Base-by-base conservation (phyloP, 1,139 yeast genomes). In the Yamadazyma friedrichii region DNA sequence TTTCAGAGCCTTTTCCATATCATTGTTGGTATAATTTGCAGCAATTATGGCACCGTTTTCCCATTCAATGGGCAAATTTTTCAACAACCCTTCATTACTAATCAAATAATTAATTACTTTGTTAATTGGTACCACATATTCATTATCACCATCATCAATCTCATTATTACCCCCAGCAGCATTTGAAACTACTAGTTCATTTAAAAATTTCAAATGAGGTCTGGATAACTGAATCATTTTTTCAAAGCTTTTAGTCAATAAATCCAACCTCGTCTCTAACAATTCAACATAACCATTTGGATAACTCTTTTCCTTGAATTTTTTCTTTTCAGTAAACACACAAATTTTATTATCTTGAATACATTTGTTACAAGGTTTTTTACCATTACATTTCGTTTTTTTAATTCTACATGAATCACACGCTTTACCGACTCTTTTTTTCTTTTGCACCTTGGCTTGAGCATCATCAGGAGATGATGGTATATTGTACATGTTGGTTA, bases 381-480 rank as follows among this genome's bases (percentile, higher is more conserved):
- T 75, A 13, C 94, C 94, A 50, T 85, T 88, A 61, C 91, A 85
- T 53, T 83, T 81, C 10, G 88, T 81, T 62, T 82, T 84, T 56
- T 83, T 83, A 55, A 83, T 76, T 39, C 91, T 70, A 61, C 94
- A 85, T 40, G 85, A 79, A 57, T 85, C 93, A 53, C 94, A 85
- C 5, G 94, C 94, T 56, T 84, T 84, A 31, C 88, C 87, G 6
- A 85, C 93, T 46, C 94, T 63, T 61, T 80, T 82, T 68, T 83
- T 84, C 56, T 74, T 73, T 20, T 42, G 56, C 36, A 36, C 42
- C 43, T 46, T 53, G 39, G 38, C 51, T 13, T 41, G 45, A 10
- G 40, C 48, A 27, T 50, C 54, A 20, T 51, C 54, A 5, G 53
- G 52, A 9, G 52, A 49, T 12, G 51, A 44, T 15, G 38, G 38